Evolutionary conservation across 371 early-diverging fungal species (phyloP).

Genomic region (Mucor piriformis): DNA sequence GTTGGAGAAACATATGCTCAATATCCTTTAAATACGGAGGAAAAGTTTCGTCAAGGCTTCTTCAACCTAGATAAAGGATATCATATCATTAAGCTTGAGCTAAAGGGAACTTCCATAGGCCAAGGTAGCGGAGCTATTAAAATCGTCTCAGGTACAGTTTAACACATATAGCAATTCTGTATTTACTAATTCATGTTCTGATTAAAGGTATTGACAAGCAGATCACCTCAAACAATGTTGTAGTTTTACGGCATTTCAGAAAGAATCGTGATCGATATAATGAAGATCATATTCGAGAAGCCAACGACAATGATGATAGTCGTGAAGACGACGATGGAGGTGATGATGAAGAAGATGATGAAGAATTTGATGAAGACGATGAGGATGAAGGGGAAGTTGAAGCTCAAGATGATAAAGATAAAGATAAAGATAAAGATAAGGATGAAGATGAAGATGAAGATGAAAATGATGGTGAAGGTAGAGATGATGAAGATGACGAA

Average conservation of each 20-base stretch:
- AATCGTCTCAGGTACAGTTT: neutral
- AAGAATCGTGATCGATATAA: too few relatives aligned
- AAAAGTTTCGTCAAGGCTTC: slow-evolving; percentile 5
- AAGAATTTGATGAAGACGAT: neutral
- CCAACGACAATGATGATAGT: too few relatives aligned
- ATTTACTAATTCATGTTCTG: neutral
- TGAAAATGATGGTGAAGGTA: neutral
- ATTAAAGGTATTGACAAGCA: neutral
- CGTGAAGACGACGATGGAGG: too few relatives aligned
- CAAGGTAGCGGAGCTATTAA: neutral
- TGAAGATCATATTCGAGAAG: too few relatives aligned
- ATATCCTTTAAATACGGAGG: neutral
- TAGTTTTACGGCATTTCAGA: too few relatives aligned
- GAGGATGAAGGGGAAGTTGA: slow-evolving; percentile 6
- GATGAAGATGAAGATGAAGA: slow-evolving; percentile 1
- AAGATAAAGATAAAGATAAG: slow-evolving; percentile 6
- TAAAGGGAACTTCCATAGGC: neutral
- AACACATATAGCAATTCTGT: neutral
- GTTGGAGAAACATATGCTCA: slow-evolving; percentile 9
- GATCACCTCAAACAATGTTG: neutral
- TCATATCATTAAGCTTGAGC: slow-evolving; percentile 9
- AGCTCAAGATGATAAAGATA: neutral
- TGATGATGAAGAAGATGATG: neutral
- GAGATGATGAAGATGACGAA: neutral
- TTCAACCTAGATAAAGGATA: slow-evolving; percentile 6